Base-by-base conservation (phyloP, 176 grass and related monocot species). In the Triticum turgidum region DNA sequence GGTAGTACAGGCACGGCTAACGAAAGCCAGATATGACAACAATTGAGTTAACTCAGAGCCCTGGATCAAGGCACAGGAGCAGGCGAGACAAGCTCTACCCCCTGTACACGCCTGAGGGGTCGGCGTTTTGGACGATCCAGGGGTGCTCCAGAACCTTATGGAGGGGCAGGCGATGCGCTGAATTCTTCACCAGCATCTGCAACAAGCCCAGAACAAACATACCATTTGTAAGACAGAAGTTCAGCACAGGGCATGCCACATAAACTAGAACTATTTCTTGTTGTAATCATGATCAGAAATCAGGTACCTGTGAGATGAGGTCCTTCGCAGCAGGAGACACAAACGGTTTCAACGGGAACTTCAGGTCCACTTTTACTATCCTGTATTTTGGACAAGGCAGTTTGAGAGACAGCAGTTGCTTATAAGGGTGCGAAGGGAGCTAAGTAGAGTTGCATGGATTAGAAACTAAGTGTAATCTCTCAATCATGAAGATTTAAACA, bases 121-220 rank as follows among this genome's bases (percentile, higher is more conserved):
- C 96, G 0, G 96, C 92, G 51, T 98, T 98, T 83, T 98, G 93
- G 65, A 96, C 80, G 22, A 98, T 96, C 96, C 96, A 98, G 3
- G 93, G 92, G 88, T 98, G 96, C 75, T 98, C 86, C 11, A 98
- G 93, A 13, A 98, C 82, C 80, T 98, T 94, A 66, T 95, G 76
- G 30, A 98, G 96, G 1, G 90, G 84, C 9, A 98, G 84, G 10
- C 96, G 89, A 3, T 89, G 90, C 0, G 61, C 65, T 0, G 90
- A 92, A 34, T 90, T 89, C 61, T 98, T 98, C n/a, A 98, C 92
- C 0, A 98, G 96, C 96, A 98, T 96, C 96, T 98, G 90, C 69
- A 73, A 69, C 63, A 64, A 18, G 39, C 13, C 42, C 44, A 52
- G 73, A 29, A 66, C 51, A 80, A 51, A 30, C 61, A 80, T n/a